Base-by-base conservation (phyloP, 352 stramenopile species). In the Globisporangium spiculum region DNA sequence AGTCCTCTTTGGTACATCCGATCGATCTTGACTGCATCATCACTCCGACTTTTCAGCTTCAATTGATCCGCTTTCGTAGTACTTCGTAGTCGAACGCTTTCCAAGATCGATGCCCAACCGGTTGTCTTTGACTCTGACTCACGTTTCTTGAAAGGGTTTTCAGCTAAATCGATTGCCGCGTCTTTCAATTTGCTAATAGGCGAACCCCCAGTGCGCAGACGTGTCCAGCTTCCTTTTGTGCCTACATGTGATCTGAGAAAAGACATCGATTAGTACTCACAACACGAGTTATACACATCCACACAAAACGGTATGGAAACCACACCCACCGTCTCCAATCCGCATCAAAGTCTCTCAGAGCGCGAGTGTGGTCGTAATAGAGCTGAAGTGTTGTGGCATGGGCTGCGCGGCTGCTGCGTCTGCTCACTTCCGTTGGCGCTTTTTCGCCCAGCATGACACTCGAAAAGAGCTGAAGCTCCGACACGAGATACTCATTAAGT, bases 321-420 rank as follows among this genome's bases (percentile, higher is more conserved):
- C 62, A 24, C 12, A 64, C 71, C 41, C 34, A 89, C 80, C 80
- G 72, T 70, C 74, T 78, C 66, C 71, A 83, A 32, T 86, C 78
- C 7, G 83, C 76, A 60, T 86, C 78, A 46, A 86, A 89, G 58
- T 89, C 78, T 61, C 75, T 76, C 20, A 89, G 70, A 50, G 75
- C 71, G 63, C 80, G 78, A 18, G 70, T 67, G 62, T 89, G 80
- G 24, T 86, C 77, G 44, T 77, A 68, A 50, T 75, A 85, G 22
- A 89, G 62, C 61, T 89, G 80, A 24, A 78, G 58, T 34, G 76
- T 71, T 5, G 76, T 86, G 36, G 81, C 66, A 41, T 77, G 65
- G 46, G 76, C 73, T 10, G 81, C 61, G 54, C 71, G 66, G 59
- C 73, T 63, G 16, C 69, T 63, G 65, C 18, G 44, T 52, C 55